Base-by-base conservation (phyloP, 495 filamentous ascomycete species). In the Penicillium robsamsonii region DNA sequence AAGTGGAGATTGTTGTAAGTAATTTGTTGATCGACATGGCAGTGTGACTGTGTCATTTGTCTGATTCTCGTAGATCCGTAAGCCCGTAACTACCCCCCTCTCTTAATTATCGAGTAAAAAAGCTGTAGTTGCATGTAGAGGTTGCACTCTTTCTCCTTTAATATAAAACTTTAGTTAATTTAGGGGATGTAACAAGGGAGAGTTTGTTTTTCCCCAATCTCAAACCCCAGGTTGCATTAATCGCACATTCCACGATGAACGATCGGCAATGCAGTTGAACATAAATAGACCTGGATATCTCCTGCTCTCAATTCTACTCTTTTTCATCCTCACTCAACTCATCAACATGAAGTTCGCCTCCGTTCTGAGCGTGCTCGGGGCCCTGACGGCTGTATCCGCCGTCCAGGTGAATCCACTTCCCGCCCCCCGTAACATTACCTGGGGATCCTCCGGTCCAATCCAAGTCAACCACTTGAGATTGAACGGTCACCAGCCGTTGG, bases 341-440 rank as follows among this genome's bases (percentile, higher is more conserved):
- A 13, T 56, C 51, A 64, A 46, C 31, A 76, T 76, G 74, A 62
- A 65, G 48, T 58, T 72, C 63, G 52, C 61, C 56, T 45, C 58
- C 35, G 50, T 68, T n/a, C 61, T 66, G 22, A 47, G 61, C 46
- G 47, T 65, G n/a, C 64, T 66, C 24, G 54, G 66, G 45, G 62
- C 56, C 24, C 40, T 72, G 50, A 59, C 71, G 33, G 52, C 63
- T n/a, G 68, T 64, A 11, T 65, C 60, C 13, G 75, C 74, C 40
- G 79, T 83, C 46, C 68, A 66, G 38, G 81, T 79, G 52, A 83
- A 82, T 56, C 81, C 81, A 41, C 72, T 84, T 43, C 81, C 81
- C 45, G 79, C 79, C 33, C 81, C 81, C 13, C 72, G 72, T 50
- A 71, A 74, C 50, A 81, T 84, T 61, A 69, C 73, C 44, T 84